Conservation (phyloP, 805 yeast genomes). For the Blastobotrys parvus region DNA sequence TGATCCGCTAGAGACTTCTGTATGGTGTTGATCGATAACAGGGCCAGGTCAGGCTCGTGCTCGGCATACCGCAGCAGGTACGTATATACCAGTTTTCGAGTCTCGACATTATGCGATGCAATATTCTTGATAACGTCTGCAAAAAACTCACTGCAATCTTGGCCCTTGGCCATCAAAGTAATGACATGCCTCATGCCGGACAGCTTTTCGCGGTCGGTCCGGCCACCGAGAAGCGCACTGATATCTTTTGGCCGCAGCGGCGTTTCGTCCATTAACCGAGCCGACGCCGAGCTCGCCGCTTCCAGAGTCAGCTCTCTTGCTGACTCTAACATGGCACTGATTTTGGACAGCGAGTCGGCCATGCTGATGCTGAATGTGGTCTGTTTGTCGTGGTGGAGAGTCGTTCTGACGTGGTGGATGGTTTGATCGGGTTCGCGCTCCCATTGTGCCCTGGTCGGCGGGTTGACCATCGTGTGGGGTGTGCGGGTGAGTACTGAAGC, state of each 20-base stretch:
- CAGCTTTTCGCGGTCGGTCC: conserved; percentile 55
- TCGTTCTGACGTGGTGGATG: too few relatives aligned
- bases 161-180: conserved; percentile 26
- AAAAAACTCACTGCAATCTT: conserved; percentile 45
- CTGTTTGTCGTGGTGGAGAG: too few relatives aligned
- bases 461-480: too few relatives aligned
- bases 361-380: too few relatives aligned
- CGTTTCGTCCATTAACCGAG: conserved; percentile 56
- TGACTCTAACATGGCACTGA: conserved; percentile 68
- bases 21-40: conserved; percentile 82
- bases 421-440: too few relatives aligned
- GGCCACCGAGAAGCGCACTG: conserved; percentile 54
- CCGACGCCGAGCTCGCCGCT: conserved; percentile 74
- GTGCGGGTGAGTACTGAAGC: too few relatives aligned
- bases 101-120: conserved; percentile 54
- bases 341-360: conserved; percentile 51
- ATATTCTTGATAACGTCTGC: conserved; percentile 88
- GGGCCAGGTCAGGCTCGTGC: conserved; percentile 78
- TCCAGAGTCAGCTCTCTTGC: conserved; percentile 73
- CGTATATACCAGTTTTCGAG: conserved; percentile 67
- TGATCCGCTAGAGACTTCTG: conserved; percentile 74
- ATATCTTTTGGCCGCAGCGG: conserved; percentile 57
- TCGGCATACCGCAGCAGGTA: conserved; percentile 74
- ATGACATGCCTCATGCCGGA: conserved; percentile 51
- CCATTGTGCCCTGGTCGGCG: too few relatives aligned